Conservation (phyloP, 306 rosid genomes). For the Fagus crenata region DNA sequence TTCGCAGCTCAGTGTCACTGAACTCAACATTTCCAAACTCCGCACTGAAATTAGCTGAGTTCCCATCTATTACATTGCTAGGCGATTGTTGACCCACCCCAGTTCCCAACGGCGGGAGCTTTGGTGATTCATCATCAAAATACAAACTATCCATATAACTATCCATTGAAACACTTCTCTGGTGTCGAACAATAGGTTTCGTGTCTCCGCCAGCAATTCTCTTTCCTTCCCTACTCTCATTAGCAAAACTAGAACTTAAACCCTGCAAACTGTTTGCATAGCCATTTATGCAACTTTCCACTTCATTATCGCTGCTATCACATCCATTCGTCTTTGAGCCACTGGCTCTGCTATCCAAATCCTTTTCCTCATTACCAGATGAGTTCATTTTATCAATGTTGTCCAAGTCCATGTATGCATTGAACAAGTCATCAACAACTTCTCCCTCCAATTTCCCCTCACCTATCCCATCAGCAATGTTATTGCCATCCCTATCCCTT, state of each 20-base stretch:
- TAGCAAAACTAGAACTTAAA: constrained; percentile 40
- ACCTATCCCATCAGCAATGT: constrained; percentile 33
- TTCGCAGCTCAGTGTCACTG: constrained; percentile 60
- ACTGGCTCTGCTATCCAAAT: constrained; percentile 49
- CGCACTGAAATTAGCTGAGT: constrained; percentile 39
- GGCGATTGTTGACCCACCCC: constrained; percentile 53
- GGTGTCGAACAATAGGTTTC: constrained; percentile 49
- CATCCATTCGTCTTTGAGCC: constrained; percentile 66
- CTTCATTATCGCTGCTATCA: constrained; percentile 86
- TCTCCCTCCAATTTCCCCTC: constrained; percentile 49
- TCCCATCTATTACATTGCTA: constrained; percentile 48
- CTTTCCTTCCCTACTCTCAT: constrained; percentile 73
- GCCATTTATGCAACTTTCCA: constrained; percentile 57
- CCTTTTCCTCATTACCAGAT: constrained; percentile 61
- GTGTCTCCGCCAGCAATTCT: constrained; percentile 58
- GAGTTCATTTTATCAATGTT: constrained; percentile 54
- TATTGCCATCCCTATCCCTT: constrained; percentile 35
- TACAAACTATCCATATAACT: constrained; percentile 63
- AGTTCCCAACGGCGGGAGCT: constrained; percentile 48
- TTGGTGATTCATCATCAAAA: constrained; percentile 51
- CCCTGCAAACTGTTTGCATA: constrained; percentile 33
- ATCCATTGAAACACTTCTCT: constrained; percentile 76
- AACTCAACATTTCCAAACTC: constrained; percentile 70
- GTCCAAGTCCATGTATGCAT: constrained; percentile 70
- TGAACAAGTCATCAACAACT: constrained; percentile 59